Base-by-base conservation (phyloP, 805 yeast genomes). In the Pichia eremophila region DNA sequence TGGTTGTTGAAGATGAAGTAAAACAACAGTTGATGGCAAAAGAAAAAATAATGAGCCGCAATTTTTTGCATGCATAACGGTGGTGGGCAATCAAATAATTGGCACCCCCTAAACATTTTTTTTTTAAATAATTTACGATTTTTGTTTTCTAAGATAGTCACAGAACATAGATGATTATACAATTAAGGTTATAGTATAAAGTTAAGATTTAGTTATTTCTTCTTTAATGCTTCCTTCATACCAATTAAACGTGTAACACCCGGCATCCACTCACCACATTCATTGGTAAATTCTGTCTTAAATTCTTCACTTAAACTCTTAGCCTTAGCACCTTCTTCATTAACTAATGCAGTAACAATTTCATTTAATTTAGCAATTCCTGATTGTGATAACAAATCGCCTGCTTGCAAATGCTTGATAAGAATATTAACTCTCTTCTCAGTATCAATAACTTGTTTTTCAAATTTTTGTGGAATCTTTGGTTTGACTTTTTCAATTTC, bases 221-320 rank as follows among this genome's bases (percentile, higher is more conserved):
- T 47, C 31, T 50, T 41, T 15, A 46, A 53, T 8, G 60, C 81
- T 56, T 76, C 79, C 15, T 72, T 78, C 76, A 93, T 86, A 52
- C 83, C 83, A 51, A 91, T 79, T 52, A 93, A 74, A 56, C 97
- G 79, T 65, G 84, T 88, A 42, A 93, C 83, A 57, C 99, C 99
- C 32, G 85, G 78, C 69, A 85, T 78, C 99, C 99, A 93, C 58
- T 83, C 80, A 14, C 95, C 96, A 53, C 84, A 78, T 64, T 90
- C 95, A 25, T 75, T 78, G 25, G 82, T 74, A 52, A 77, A 74
- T 36, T 77, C 74, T 8, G 87, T 74, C 22, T 84, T 77, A 51
- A 93, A 74, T 45, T 79, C 77, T 35, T 71, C 62, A 51, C 78
- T 79, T 34, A 77, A 56, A 2, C 72, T 64, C 45, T 73, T 65